These are phyloP conservation scores for Solanum ahanhuiri DNA, from an alignment of 257 asterid genomes.

Conservation along the genomic window DNA sequence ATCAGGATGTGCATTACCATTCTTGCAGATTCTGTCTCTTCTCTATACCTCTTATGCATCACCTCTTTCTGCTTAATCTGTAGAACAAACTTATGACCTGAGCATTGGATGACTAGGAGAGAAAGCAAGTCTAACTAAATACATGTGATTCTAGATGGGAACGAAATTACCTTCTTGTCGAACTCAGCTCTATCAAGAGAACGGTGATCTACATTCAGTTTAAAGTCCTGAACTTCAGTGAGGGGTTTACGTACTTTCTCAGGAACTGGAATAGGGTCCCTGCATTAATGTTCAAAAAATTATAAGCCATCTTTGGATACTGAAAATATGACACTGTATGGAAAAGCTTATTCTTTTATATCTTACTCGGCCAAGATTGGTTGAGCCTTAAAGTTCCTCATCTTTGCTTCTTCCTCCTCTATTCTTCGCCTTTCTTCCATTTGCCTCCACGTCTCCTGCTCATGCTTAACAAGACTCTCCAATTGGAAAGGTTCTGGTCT, in stretches of 20 bases:
- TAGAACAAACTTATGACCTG: background rate
- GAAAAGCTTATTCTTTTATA: background rate
- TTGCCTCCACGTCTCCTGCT: slow-evolving; percentile 76
- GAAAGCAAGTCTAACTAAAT: background rate
- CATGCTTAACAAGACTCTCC: slow-evolving; percentile 79
- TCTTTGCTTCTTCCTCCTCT: slow-evolving; percentile 72
- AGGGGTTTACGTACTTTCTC: slow-evolving; percentile 68
- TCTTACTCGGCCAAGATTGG: slow-evolving; percentile 75
- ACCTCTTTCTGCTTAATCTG: slow-evolving; percentile 86
- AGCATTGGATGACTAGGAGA: background rate
- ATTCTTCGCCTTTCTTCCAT: slow-evolving; percentile 65
- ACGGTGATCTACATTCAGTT: slow-evolving; percentile 55
- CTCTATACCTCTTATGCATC: slow-evolving; percentile 74
- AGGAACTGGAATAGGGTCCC: slow-evolving; percentile 89
- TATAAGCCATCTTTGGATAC: background rate
- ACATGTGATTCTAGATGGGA: too few species aligned
- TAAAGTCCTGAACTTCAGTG: slow-evolving; percentile 77
- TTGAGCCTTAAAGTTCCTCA: slow-evolving; percentile 77
- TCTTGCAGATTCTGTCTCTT: slow-evolving; percentile 80
- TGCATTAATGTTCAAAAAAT: slow-evolving; percentile 7
- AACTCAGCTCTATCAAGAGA: slow-evolving; percentile 81
- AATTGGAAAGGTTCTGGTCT: slow-evolving; percentile 80
- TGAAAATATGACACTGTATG: background rate
- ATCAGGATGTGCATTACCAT: slow-evolving; percentile 32
- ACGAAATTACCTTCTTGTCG: slow-evolving; percentile 55